These are phyloP conservation scores for Colletotrichum nymphaeae DNA, from an alignment of 2,329 filamentous ascomycete species.

Conservation along the genomic window DNA sequence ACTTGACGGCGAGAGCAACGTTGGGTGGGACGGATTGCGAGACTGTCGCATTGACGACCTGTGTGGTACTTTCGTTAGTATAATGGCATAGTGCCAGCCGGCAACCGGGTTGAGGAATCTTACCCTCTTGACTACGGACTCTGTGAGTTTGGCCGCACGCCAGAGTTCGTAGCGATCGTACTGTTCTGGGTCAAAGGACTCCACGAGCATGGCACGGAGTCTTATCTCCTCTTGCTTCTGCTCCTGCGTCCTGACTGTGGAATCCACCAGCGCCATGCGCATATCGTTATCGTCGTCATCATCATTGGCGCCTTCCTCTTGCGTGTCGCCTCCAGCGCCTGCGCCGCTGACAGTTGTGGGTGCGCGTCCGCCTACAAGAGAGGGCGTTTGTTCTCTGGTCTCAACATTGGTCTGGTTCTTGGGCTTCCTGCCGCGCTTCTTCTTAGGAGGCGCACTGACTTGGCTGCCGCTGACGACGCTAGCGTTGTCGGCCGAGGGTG, in stretches of 20 bases:
- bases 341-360: slow-evolving; percentile 55
- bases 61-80: slow-evolving; percentile 19
- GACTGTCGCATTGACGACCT: slow-evolving; percentile 84
- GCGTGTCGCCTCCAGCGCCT: slow-evolving; percentile 52
- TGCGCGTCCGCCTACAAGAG: slow-evolving; percentile 56
- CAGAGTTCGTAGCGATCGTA: slow-evolving; percentile 78
- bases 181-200: slow-evolving; percentile 74
- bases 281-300: slow-evolving; percentile 62
- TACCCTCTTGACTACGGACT: slow-evolving; percentile 76
- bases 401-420: slow-evolving; percentile 64
- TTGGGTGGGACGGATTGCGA: slow-evolving; percentile 81
- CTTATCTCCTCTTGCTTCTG: slow-evolving; percentile 73
- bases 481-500: slow-evolving; percentile 72
- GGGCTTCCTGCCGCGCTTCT: slow-evolving; percentile 72
- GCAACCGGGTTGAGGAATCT: slow-evolving; percentile 39
- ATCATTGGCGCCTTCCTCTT: slow-evolving; percentile 65
- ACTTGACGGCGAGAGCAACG: slow-evolving; percentile 80
- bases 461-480: slow-evolving; percentile 72
- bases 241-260: slow-evolving; percentile 72
- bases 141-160: slow-evolving; percentile 75
- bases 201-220: slow-evolving; percentile 69
- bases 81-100: neutral
- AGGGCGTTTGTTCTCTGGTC: slow-evolving; percentile 53
- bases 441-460: slow-evolving; percentile 62
- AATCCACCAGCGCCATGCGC: slow-evolving; percentile 67